A percentile compares a stretch with the other conserved stretches of the same genome.
phyloP scores from a whole-genome alignment of 441 rosid genomes.

The Theobroma grandiflorum region DNA sequence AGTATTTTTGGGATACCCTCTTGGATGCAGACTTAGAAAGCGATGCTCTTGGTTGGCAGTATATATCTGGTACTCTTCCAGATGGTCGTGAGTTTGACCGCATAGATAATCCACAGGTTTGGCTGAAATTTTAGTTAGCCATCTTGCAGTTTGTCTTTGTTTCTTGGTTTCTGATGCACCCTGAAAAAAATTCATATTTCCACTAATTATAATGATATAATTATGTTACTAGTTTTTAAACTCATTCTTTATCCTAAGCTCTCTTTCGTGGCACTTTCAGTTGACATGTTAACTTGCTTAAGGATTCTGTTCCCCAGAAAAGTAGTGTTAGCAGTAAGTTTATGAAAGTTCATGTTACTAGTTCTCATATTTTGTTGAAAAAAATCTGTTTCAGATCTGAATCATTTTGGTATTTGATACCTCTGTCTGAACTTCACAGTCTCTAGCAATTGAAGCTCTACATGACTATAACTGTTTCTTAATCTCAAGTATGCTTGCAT shows the following conservation, averaged over 20 bases:
- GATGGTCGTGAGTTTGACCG: constrained; percentile 92
- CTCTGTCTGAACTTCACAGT: neutral
- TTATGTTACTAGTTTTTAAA: neutral
- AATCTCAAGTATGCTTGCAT: neutral
- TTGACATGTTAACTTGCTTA: neutral
- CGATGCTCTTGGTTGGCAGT: constrained; percentile 99
- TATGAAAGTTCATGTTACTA: neutral
- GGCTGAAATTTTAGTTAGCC: constrained; percentile 14
- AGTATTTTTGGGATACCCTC: constrained; percentile 98
- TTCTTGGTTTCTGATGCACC: constrained; percentile 1
- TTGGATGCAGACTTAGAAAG: constrained; percentile 97
- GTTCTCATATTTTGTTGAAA: neutral
- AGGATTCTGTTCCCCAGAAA: neutral
- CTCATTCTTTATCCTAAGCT: neutral
- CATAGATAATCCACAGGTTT: constrained; percentile 94
- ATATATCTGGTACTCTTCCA: constrained; percentile 90
- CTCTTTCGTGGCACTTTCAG: neutral
- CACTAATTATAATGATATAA: constrained; percentile 1
- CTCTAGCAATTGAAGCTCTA: constrained; percentile 1
- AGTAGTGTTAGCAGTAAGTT: neutral
- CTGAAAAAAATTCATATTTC: neutral
- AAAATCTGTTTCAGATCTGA: neutral
- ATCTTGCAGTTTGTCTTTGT: neutral
- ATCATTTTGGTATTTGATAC: neutral
- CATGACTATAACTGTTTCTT: neutral